phyloP scores from a whole-genome alignment of 2,329 filamentous ascomycete genomes.

The Chaetomium strumarium region DNA sequence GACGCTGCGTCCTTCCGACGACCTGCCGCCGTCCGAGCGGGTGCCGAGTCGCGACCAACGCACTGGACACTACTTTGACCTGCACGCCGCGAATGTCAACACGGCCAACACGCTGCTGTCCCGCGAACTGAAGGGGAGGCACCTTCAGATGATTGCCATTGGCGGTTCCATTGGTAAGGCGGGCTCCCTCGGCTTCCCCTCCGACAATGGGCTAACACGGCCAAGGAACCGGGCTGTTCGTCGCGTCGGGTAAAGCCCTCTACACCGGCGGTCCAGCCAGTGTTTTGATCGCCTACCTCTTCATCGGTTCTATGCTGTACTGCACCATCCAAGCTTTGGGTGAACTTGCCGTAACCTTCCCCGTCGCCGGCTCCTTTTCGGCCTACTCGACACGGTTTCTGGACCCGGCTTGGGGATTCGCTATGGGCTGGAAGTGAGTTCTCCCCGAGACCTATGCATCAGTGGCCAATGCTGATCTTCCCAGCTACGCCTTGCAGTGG shows the following conservation, averaged over 20 bases:
- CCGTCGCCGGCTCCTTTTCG: slow-evolving; percentile 86
- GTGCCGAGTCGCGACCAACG: slow-evolving; percentile 28
- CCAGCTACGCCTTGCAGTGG: slow-evolving; percentile 81
- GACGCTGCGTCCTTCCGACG: background rate
- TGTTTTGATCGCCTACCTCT: slow-evolving; percentile 66
- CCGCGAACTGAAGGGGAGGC: slow-evolving; percentile 72
- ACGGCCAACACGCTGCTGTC: slow-evolving; percentile 71
- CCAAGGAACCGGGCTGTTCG: slow-evolving; percentile 74
- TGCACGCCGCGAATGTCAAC: slow-evolving; percentile 58
- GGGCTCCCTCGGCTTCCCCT: background rate
- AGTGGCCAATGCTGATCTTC: slow-evolving; percentile 7
- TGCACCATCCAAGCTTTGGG: slow-evolving; percentile 88
- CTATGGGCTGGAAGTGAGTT: slow-evolving; percentile 86
- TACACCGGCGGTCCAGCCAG: slow-evolving; percentile 70
- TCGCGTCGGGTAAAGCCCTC: slow-evolving; percentile 70
- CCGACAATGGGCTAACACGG: background rate
- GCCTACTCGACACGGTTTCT: slow-evolving; percentile 88
- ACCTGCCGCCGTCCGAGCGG: slow-evolving; percentile 13
- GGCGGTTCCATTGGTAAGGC: slow-evolving; percentile 74
- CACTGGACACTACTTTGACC: slow-evolving; percentile 48
- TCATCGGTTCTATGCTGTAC: slow-evolving; percentile 84
- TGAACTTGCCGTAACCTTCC: slow-evolving; percentile 85
- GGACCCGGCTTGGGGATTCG: slow-evolving; percentile 90
- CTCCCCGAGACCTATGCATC: background rate
- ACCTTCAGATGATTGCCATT: slow-evolving; percentile 97